Evolutionary conservation across 129 eudicot genomes (phyloP).

Genomic region (Flaveria trinervia): DNA sequence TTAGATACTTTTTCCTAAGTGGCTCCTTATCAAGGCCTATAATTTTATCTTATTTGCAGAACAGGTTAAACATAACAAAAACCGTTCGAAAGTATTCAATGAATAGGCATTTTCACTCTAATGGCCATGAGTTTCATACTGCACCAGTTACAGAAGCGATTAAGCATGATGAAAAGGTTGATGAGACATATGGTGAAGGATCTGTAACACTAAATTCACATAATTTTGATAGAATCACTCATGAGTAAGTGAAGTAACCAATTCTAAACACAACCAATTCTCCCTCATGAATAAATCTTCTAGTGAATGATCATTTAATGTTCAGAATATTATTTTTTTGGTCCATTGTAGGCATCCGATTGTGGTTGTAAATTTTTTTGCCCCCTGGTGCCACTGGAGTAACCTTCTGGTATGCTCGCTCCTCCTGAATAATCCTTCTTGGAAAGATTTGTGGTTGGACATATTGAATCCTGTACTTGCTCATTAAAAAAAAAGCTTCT

Average conservation of each 20-base stretch:
- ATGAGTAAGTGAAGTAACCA: slow-evolving; percentile 52
- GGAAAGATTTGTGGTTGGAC: not conserved
- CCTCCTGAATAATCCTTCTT: not conserved
- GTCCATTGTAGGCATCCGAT: slow-evolving; percentile 60
- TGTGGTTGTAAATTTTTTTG: slow-evolving; percentile 83
- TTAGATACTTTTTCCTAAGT: not conserved
- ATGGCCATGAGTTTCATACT: slow-evolving; percentile 59
- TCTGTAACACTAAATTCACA: slow-evolving; percentile 52
- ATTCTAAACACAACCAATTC: not conserved
- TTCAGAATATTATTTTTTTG: slow-evolving; percentile 11
- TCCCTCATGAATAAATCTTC: not conserved
- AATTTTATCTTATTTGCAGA: slow-evolving; percentile 52
- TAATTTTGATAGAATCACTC: slow-evolving; percentile 68
- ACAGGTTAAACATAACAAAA: slow-evolving; percentile 91
- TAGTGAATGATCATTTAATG: not conserved
- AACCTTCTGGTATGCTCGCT: slow-evolving; percentile 60
- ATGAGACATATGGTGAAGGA: slow-evolving; percentile 74
- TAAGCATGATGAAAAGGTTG: slow-evolving; percentile 78
- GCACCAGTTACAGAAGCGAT: slow-evolving; percentile 41
- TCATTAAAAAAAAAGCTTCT: not conserved
- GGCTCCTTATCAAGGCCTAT: slow-evolving; percentile 25
- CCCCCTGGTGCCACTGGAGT: slow-evolving; percentile 97
- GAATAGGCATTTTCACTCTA: slow-evolving; percentile 49
- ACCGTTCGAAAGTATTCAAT: slow-evolving; percentile 78
- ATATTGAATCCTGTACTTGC: not conserved